Evolutionary conservation across 2,329 filamentous ascomycete species (phyloP).

Genomic region (Aureobasidium subglaciale): DNA sequence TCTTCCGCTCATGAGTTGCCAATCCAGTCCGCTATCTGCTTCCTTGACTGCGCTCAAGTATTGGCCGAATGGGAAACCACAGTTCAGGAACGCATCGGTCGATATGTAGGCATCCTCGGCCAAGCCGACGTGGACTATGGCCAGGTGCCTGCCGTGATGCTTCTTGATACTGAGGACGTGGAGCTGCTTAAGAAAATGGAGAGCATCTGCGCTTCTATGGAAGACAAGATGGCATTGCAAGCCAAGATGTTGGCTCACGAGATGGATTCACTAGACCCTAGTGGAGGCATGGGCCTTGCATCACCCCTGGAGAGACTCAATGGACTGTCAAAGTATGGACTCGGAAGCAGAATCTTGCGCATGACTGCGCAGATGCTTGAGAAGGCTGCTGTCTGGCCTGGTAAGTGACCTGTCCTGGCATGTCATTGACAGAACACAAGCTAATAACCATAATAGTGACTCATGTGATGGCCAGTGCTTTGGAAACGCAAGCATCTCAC

Average conservation of each 20-base stretch:
- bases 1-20: conserved; percentile 78
- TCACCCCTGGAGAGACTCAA: conserved; percentile 40
- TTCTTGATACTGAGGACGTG: conserved; percentile 85
- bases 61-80: conserved; percentile 91
- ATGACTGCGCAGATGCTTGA: conserved; percentile 82
- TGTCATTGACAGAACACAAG: background rate
- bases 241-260: conserved; percentile 49
- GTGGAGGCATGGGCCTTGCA: conserved; percentile 36
- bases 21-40: conserved; percentile 83
- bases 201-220: conserved; percentile 67
- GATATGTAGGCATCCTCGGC: conserved; percentile 79
- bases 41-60: conserved; percentile 89
- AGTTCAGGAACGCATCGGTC: conserved; percentile 87
- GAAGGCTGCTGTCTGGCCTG: conserved; percentile 86
- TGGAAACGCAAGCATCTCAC: conserved; percentile 57
- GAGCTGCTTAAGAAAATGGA: conserved; percentile 78
- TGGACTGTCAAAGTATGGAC: conserved; percentile 59
- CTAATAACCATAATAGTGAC: conserved; percentile 45
- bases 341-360: conserved; percentile 75
- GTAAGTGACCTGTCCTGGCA: conserved; percentile 44
- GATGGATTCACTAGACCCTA: conserved; percentile 45
- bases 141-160: conserved; percentile 79
- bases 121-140: conserved; percentile 71
- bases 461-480: conserved; percentile 60
- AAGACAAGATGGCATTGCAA: conserved; percentile 60